Evolutionary conservation across 768 basidiomycete genomes (phyloP).

Genomic region (Amanita muscaria): DNA sequence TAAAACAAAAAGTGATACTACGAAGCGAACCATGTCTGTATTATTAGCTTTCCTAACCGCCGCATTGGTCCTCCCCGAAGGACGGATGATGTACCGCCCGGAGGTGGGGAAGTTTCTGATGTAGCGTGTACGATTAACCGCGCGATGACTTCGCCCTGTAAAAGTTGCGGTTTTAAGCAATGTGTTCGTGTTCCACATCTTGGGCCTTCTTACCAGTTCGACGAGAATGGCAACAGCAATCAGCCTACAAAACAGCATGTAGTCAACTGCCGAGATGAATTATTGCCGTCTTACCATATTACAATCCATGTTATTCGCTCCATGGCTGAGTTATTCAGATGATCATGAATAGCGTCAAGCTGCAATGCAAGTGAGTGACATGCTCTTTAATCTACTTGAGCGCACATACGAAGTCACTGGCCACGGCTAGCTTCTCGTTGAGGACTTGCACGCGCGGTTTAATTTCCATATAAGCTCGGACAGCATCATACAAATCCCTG

Average conservation of each 20-base stretch:
- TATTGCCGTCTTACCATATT: slow-evolving; percentile 27
- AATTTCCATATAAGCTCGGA: slow-evolving; percentile 93
- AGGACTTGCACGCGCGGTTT: slow-evolving; percentile 71
- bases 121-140: slow-evolving; percentile 65
- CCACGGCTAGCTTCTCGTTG: slow-evolving; percentile 82
- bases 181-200: not conserved
- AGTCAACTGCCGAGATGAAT: slow-evolving; percentile 12
- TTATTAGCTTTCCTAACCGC: slow-evolving; percentile 1
- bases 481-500: slow-evolving; percentile 84
- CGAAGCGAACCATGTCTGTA: slow-evolving; percentile 1
- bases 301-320: slow-evolving; percentile 69
- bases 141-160: slow-evolving; percentile 74
- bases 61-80: not conserved
- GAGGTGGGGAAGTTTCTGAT: slow-evolving; percentile 16
- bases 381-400: not conserved
- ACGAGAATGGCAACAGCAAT: slow-evolving; percentile 88
- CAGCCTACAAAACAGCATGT: slow-evolving; percentile 44
- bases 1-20: not conserved
- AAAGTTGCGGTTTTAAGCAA: not conserved
- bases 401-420: slow-evolving; percentile 74
- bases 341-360: slow-evolving; percentile 90
- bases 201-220: slow-evolving; percentile 53
- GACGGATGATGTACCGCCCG: not conserved
- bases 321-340: slow-evolving; percentile 85
- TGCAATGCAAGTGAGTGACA: slow-evolving; percentile 20